Percentiles rank a stretch among this genome's conserved stretches.
Evolutionary conservation across 2,329 filamentous ascomycete species (phyloP).

Genomic region (Diaporthe capsici): DNA sequence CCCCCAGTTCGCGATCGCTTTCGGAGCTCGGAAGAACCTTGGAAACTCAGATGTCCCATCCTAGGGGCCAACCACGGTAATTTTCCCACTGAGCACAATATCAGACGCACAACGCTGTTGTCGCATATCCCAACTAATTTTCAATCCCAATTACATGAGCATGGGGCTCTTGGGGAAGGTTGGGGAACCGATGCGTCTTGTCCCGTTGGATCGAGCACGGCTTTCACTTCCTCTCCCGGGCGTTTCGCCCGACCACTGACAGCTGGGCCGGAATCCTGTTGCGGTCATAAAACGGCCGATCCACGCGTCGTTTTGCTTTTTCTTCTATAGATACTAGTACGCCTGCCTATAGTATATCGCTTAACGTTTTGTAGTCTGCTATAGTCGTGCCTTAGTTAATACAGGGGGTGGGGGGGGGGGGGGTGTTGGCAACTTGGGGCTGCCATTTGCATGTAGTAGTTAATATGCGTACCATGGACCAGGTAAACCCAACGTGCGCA

Average conservation of each 20-base stretch:
- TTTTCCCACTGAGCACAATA: background rate
- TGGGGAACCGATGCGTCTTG: background rate
- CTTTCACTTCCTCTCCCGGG: constrained; percentile 14
- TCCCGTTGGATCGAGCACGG: background rate
- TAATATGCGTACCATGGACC: background rate
- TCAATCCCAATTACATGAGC: background rate
- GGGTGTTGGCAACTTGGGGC: background rate
- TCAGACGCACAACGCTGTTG: too few relatives aligned
- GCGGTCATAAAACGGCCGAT: constrained; percentile 30
- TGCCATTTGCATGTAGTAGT: background rate
- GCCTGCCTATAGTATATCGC: background rate
- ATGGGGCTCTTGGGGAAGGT: background rate
- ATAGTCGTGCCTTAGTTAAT: background rate
- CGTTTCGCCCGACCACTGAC: constrained; percentile 22
- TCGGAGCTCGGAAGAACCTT: constrained; percentile 10
- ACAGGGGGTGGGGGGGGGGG: background rate
- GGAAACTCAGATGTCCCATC: background rate
- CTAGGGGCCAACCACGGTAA: background rate
- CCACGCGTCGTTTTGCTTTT: constrained; percentile 17
- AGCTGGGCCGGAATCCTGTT: constrained; percentile 20
- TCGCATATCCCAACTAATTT: background rate
- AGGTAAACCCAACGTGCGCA: background rate
- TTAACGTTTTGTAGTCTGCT: constrained; percentile 2
- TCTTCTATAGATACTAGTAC: background rate
- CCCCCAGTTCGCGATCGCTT: background rate